Percentiles rank a stretch among this genome's conserved stretches.
Conservation (phyloP, 345 rosid species). For the Barbarea vulgaris region DNA sequence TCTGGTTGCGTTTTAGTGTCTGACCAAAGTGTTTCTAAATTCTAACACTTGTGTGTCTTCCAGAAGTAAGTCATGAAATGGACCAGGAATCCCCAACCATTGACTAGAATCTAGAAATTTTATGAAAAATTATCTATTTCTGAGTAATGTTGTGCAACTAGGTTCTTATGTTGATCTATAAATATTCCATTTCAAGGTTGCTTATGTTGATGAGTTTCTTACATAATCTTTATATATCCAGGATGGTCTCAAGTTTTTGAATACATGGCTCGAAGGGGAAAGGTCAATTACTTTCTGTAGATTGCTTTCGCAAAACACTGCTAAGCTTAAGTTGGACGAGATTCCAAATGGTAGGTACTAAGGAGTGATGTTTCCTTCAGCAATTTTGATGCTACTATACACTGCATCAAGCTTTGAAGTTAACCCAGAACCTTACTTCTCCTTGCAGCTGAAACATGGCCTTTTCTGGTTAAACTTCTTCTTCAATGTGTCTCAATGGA, state of each 20-base stretch:
- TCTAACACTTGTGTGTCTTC: background rate
- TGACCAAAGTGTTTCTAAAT: background rate
- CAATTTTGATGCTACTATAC: background rate
- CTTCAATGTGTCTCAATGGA: constrained; percentile 70
- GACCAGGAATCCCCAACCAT: background rate
- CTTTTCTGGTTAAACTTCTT: constrained; percentile 68
- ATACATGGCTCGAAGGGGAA: constrained; percentile 80
- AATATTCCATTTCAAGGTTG: background rate
- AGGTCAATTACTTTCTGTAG: constrained; percentile 64
- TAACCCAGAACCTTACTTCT: constrained; percentile 30
- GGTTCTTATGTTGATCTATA: constrained; percentile 7
- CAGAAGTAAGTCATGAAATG: background rate
- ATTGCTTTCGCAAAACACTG: constrained; percentile 66
- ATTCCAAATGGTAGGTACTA: constrained; percentile 67
- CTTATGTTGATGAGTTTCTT: constrained; percentile 3
- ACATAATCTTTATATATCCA: constrained; percentile 34
- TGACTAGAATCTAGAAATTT: background rate
- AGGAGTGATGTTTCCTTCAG: background rate
- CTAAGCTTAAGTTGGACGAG: constrained; percentile 62
- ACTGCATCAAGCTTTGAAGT: constrained; percentile 12
- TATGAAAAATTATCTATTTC: background rate
- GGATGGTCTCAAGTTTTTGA: constrained; percentile 88
- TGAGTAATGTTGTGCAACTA: constrained; percentile 8
- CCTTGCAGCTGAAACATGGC: constrained; percentile 91
- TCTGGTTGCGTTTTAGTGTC: background rate